These are phyloP conservation scores for Lophiostoma macrostomum DNA, from an alignment of 495 filamentous ascomycete genomes.

Conservation along the genomic window DNA sequence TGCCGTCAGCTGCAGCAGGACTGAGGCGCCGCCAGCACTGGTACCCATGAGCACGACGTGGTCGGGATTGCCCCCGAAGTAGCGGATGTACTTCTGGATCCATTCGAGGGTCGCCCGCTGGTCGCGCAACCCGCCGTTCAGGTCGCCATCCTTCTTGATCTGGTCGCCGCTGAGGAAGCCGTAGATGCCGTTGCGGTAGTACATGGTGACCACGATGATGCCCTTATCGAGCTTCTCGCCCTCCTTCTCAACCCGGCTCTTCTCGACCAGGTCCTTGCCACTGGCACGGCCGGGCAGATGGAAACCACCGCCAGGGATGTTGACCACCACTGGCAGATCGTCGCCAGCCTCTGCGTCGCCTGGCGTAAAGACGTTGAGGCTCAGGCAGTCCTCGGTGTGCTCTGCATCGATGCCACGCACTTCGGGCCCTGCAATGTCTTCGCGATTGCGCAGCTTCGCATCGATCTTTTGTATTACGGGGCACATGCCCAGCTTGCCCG, in stretches of 20 bases:
- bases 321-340: slow-evolving; percentile 13
- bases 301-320: slow-evolving; percentile 21
- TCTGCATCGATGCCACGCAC: slow-evolving; percentile 10
- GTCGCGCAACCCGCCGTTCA: slow-evolving; percentile 57
- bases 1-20: slow-evolving; percentile 16
- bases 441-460: slow-evolving; percentile 5
- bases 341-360: slow-evolving; percentile 18
- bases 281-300: slow-evolving; percentile 13
- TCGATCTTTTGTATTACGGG: slow-evolving; percentile 23
- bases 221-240: slow-evolving; percentile 14
- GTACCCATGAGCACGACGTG: slow-evolving; percentile 22
- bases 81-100: slow-evolving; percentile 45
- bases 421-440: slow-evolving; percentile 8
- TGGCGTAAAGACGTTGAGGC: slow-evolving; percentile 20
- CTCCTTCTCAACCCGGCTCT: slow-evolving; percentile 7
- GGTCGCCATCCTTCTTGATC: slow-evolving; percentile 48
- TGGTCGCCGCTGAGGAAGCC: slow-evolving; percentile 56
- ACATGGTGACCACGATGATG: slow-evolving; percentile 39
- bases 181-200: slow-evolving; percentile 58
- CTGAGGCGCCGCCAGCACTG: slow-evolving; percentile 25
- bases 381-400: slow-evolving; percentile 18
- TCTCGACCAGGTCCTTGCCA: slow-evolving; percentile 10
- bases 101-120: slow-evolving; percentile 68
- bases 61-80: slow-evolving; percentile 29
- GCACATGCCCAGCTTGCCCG: slow-evolving; percentile 22